Percentiles rank a stretch among this genome's conserved stretches.
Conservation (phyloP, 208 protist species). For the Herpetomonas samuelpessoai region DNA sequence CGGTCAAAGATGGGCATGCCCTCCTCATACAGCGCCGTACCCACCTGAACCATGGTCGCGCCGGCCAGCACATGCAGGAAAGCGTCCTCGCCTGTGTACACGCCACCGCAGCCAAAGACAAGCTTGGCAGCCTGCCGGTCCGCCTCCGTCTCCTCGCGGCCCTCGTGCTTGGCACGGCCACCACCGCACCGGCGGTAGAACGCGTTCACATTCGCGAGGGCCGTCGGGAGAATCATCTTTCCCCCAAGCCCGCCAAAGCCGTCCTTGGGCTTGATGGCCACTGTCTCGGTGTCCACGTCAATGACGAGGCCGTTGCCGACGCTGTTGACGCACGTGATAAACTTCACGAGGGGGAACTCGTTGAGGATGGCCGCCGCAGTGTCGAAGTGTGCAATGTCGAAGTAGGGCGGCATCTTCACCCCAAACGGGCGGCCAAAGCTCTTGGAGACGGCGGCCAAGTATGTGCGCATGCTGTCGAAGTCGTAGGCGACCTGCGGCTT, state of each 20-base stretch:
- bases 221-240: constrained; percentile 80
- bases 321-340: constrained; percentile 89
- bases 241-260: constrained; percentile 87
- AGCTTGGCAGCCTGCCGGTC: constrained; percentile 43
- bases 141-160: not conserved
- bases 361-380: constrained; percentile 76
- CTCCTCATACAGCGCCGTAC: constrained; percentile 78
- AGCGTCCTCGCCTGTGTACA: constrained; percentile 78
- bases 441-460: constrained; percentile 55
- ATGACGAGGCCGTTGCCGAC: constrained; percentile 87
- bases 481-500: constrained; percentile 90
- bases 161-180: not conserved
- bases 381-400: constrained; percentile 90
- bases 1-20: constrained; percentile 72
- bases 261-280: constrained; percentile 85
- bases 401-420: constrained; percentile 91
- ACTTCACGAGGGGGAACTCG: constrained; percentile 72
- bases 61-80: constrained; percentile 85
- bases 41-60: constrained; percentile 86
- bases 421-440: constrained; percentile 77
- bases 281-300: constrained; percentile 75
- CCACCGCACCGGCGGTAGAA: constrained; percentile 72
- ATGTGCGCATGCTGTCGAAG: constrained; percentile 67
- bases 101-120: constrained; percentile 84
- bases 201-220: constrained; percentile 88